These are phyloP conservation scores for Taiwanofungus camphoratus DNA, from an alignment of 1,284 basidiomycete species.

Conservation along the genomic window DNA sequence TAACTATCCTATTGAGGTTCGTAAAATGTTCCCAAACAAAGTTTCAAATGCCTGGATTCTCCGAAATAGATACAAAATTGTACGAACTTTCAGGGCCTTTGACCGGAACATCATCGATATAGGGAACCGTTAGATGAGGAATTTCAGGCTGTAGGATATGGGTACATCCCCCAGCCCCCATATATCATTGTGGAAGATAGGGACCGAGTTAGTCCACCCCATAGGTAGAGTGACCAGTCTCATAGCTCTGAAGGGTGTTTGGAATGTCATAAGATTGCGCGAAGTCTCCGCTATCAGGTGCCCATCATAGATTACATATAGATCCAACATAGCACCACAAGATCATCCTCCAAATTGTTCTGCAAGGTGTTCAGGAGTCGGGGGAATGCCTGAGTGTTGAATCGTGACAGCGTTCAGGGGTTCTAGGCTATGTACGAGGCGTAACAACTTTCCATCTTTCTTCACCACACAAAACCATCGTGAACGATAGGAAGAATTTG, in stretches of 20 bases:
- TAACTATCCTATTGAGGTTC: too few relatives aligned
- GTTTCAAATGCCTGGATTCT: too few relatives aligned
- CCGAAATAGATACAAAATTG: too few relatives aligned
- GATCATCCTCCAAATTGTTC: constrained; percentile 16
- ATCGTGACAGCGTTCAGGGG: constrained; percentile 29
- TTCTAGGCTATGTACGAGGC: constrained; percentile 28
- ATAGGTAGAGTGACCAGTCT: constrained; percentile 26
- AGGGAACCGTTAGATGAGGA: too few relatives aligned
- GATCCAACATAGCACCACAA: constrained; percentile 21
- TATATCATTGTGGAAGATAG: constrained; percentile 30
- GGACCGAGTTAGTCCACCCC: constrained; percentile 35
- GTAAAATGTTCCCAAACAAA: too few relatives aligned
- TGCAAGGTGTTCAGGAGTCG: constrained; percentile 26
- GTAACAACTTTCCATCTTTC: constrained; percentile 30
- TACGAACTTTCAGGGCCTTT: too few relatives aligned
- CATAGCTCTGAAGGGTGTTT: constrained; percentile 16
- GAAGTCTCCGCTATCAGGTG: constrained; percentile 18
- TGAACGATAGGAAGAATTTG: constrained; percentile 32
- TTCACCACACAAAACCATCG: constrained; percentile 35
- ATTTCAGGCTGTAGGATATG: too few relatives aligned
- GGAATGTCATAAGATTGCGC: constrained; percentile 20
- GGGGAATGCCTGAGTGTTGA: constrained; percentile 21
- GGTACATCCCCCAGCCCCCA: too few relatives aligned
- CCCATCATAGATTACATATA: constrained; percentile 19
- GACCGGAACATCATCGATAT: too few relatives aligned